These are phyloP conservation scores for Erythrophleum fordii DNA, from an alignment of 306 rosid genomes.

Conservation along the genomic window DNA sequence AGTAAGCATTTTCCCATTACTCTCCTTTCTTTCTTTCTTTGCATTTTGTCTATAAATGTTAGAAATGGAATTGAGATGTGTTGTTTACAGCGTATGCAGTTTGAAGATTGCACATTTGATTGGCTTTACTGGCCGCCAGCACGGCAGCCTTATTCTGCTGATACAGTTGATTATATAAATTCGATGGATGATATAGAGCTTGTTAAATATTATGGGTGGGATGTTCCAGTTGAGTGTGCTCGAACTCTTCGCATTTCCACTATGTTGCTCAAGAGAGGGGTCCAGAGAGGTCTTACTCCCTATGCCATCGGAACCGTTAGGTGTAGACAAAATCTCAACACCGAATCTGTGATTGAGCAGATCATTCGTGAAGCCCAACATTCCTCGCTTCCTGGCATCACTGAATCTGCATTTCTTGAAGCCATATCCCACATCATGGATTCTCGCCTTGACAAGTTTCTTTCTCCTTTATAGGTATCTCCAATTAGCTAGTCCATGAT, in stretches of 20 bases:
- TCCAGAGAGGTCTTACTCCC: constrained; percentile 72
- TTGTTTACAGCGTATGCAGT: constrained; percentile 48
- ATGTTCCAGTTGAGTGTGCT: constrained; percentile 61
- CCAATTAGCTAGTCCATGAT: too few relatives aligned
- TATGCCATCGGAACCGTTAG: constrained; percentile 74
- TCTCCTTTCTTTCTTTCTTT: too few relatives aligned
- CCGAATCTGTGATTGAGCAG: constrained; percentile 71
- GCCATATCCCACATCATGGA: constrained; percentile 66
- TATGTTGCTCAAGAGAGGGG: constrained; percentile 82
- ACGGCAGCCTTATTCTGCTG: constrained; percentile 37
- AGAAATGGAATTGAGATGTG: too few relatives aligned
- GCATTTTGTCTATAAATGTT: too few relatives aligned
- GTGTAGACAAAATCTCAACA: constrained; percentile 68
- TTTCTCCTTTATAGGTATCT: too few relatives aligned
- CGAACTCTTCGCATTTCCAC: constrained; percentile 69
- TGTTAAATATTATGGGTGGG: constrained; percentile 70
- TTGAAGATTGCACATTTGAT: constrained; percentile 88
- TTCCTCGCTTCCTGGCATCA: constrained; percentile 64
- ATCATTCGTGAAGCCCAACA: constrained; percentile 61
- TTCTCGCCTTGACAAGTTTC: constrained; percentile 59
- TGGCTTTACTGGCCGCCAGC: constrained; percentile 95
- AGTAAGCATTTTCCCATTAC: constrained; percentile 56
- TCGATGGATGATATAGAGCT: constrained; percentile 53
- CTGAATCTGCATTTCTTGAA: constrained; percentile 63
- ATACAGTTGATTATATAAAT: too few relatives aligned